These are phyloP conservation scores for Aspergillus novofumigatus DNA, from an alignment of 2,329 filamentous ascomycete species.

Conservation along the genomic window DNA sequence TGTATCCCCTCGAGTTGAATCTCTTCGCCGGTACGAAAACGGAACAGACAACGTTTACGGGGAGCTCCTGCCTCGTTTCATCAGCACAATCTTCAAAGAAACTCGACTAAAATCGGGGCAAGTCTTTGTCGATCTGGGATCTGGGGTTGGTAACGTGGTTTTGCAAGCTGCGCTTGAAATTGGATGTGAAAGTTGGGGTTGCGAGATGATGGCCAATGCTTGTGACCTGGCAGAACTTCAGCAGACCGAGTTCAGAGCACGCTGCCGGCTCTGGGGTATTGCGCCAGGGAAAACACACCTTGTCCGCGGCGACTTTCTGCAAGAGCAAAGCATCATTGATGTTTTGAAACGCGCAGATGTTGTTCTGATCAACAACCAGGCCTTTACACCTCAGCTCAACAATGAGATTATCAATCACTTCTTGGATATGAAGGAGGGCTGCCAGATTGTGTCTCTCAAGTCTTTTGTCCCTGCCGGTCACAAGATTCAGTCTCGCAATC, in stretches of 20 bases:
- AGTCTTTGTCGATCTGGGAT: conserved; percentile 91
- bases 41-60: conserved; percentile 94
- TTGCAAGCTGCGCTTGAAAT: conserved; percentile 90
- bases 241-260: conserved; percentile 74
- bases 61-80: conserved; percentile 80
- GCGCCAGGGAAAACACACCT: conserved; percentile 74
- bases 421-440: conserved; percentile 85
- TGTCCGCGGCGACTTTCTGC: conserved; percentile 77
- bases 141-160: conserved; percentile 92
- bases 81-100: conserved; percentile 75
- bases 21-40: conserved; percentile 78
- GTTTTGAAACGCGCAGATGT: conserved; percentile 83
- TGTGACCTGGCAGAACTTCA: conserved; percentile 78
- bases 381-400: conserved; percentile 84
- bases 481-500: conserved; percentile 67
- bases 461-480: conserved; percentile 81
- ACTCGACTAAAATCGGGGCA: conserved; percentile 75
- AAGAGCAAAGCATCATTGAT: conserved; percentile 64
- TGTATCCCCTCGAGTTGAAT: conserved; percentile 82
- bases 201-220: conserved; percentile 91
- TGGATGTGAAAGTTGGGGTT: conserved; percentile 92
- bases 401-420: conserved; percentile 83
- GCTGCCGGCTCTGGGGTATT: conserved; percentile 86
- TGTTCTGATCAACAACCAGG: conserved; percentile 97
- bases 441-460: conserved; percentile 85